Base-by-base conservation (phyloP, 1,139 yeast genomes). In the Hyphopichia pseudoburtonii region DNA sequence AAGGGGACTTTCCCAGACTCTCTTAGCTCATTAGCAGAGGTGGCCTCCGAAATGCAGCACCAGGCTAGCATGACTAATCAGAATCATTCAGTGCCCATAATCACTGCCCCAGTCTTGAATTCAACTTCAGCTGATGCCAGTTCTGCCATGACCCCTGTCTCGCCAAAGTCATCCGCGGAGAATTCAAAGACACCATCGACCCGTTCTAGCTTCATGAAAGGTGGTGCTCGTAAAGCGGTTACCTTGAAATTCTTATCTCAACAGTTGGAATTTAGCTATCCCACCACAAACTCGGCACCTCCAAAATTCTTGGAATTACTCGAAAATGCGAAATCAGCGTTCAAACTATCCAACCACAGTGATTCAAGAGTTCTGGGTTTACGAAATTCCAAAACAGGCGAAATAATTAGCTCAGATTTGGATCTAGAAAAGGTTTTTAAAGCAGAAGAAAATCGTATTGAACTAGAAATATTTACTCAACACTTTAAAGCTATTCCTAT, bases 311-410 rank as follows among this genome's bases (percentile, higher is more conserved):
- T 73, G 14, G 95, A 86, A 54, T 61, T 86, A 16, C 54, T 85
- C 16, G 86, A 83, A 39, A 86, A 86, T 54, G 87, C 86, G 16
- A 77, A 78, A 42, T 66, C 71, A 36, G 89, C 88, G 12, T 86
- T 86, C 57, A 73, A 76, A 63, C 76, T 47, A 54, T 45, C 58
- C 1, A 43, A 44, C 17, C 44, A 48, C 30, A 46, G 49, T 17
- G 56, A 49, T 16, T 47, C 52, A 2, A 47, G 46, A 22, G 51
- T 56, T 5, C 36, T 60, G 17, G 56, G 55, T 14, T 42, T 62
- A 15, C 48, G 45, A 32, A 51, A 58, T 34, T 42, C 40, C 21
- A 45, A 42, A 17, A 52, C 50, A 27, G 66, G 64, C 3, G 41
- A 40, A 3, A 45, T 61, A 10, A 49, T 68, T 11, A 56, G 52